phyloP scores from a whole-genome alignment of 2,329 filamentous ascomycete genomes.

The Curvularia sp. region DNA sequence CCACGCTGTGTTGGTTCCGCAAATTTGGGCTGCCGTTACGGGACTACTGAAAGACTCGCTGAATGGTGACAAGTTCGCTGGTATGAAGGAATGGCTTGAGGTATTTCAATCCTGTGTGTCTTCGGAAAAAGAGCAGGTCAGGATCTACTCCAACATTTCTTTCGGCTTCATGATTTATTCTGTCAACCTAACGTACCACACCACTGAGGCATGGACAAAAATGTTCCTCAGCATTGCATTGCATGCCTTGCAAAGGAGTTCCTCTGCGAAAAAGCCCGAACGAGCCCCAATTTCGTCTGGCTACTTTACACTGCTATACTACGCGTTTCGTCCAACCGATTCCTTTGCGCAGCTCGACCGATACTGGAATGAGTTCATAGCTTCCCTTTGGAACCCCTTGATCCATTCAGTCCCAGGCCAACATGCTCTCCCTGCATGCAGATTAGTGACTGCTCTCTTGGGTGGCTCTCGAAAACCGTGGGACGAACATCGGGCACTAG shows the following conservation, averaged over 20 bases:
- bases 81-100: conserved; percentile 75
- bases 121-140: conserved; percentile 66
- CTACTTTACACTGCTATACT: conserved; percentile 65
- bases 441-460: conserved; percentile 76
- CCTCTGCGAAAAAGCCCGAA: conserved; percentile 71
- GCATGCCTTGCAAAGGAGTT: conserved; percentile 45
- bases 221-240: conserved; percentile 40
- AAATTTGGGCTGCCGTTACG: conserved; percentile 86
- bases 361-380: conserved; percentile 80
- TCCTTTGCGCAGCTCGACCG: conserved; percentile 71
- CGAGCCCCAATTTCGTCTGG: conserved; percentile 69
- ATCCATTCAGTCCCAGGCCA: conserved; percentile 29
- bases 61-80: conserved; percentile 71
- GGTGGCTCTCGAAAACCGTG: conserved; percentile 68
- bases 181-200: conserved; percentile 68
- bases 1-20: conserved; percentile 72
- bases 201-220: conserved; percentile 53
- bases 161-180: conserved; percentile 87
- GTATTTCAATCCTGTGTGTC: conserved; percentile 87
- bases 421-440: conserved; percentile 53
- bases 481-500: conserved; percentile 74
- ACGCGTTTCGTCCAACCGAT: conserved; percentile 70
- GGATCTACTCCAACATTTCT: conserved; percentile 78
- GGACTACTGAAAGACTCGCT: conserved; percentile 72
- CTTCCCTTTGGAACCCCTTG: conserved; percentile 62